These are phyloP conservation scores for Byssothecium circinans DNA, from an alignment of 2,329 filamentous ascomycete species.

Conservation along the genomic window DNA sequence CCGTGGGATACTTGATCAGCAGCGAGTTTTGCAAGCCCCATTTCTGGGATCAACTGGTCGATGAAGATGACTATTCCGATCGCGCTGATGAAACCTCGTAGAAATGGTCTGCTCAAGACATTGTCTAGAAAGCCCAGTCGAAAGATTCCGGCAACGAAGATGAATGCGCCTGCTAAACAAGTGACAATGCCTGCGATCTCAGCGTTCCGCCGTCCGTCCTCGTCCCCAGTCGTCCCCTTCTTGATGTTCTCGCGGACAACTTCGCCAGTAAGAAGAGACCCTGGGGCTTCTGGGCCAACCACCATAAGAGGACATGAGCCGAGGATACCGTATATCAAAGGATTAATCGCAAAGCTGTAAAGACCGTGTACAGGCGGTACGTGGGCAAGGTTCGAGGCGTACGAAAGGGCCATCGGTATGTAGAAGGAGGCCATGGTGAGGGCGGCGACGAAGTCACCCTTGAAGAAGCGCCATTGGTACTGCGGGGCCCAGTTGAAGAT, in stretches of 20 bases:
- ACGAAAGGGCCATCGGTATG: constrained; percentile 92
- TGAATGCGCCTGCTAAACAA: constrained; percentile 82
- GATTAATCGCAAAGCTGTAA: constrained; percentile 92
- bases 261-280: constrained; percentile 84
- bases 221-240: constrained; percentile 63
- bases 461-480: constrained; percentile 79
- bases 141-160: constrained; percentile 82
- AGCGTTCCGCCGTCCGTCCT: constrained; percentile 72
- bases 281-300: constrained; percentile 91
- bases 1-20: constrained; percentile 75
- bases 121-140: constrained; percentile 91
- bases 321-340: constrained; percentile 84
- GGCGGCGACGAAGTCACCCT: constrained; percentile 84
- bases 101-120: constrained; percentile 87
- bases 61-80: constrained; percentile 96
- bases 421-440: constrained; percentile 99
- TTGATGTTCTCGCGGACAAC: constrained; percentile 80
- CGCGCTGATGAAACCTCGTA: constrained; percentile 94
- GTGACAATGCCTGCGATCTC: constrained; percentile 86
- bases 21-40: constrained; percentile 72
- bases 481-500: constrained; percentile 87
- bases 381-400: constrained; percentile 89
- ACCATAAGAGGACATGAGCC: constrained; percentile 93
- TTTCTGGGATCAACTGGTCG: constrained; percentile 88
- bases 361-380: constrained; percentile 91